Conservation (phyloP, 495 filamentous ascomycete species). For the Aspergillus incahuasiensis region DNA sequence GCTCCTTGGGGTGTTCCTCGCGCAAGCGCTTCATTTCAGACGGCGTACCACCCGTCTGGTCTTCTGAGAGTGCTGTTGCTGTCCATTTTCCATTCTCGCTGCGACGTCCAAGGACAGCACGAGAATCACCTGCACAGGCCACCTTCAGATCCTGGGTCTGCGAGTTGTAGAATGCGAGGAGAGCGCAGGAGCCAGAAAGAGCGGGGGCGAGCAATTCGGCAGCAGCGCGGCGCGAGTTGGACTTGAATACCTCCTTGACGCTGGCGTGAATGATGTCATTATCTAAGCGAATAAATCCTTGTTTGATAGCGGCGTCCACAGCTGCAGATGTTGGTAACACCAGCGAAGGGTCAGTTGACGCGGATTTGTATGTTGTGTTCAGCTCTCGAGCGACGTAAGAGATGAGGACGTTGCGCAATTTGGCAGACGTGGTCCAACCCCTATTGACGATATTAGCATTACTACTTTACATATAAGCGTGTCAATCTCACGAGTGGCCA, state of each 20-base stretch:
- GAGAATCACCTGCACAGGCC: slow-evolving; percentile 90
- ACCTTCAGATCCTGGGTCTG: slow-evolving; percentile 77
- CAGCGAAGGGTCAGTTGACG: slow-evolving; percentile 55
- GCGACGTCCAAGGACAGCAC: slow-evolving; percentile 84
- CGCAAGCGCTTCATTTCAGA: slow-evolving; percentile 78
- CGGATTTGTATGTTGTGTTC: slow-evolving; percentile 83
- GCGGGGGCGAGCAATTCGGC: slow-evolving; percentile 91
- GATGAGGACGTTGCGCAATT: slow-evolving; percentile 86
- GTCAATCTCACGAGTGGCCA: slow-evolving; percentile 71
- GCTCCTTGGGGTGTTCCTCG: slow-evolving; percentile 81
- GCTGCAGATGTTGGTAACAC: slow-evolving; percentile 64
- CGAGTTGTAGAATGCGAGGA: slow-evolving; percentile 94
- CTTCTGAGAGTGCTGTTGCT: slow-evolving; percentile 80
- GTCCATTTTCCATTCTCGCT: slow-evolving; percentile 82
- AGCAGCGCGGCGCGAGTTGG: slow-evolving; percentile 78
- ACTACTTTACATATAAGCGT: not conserved
- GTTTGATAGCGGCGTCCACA: slow-evolving; percentile 88
- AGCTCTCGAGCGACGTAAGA: slow-evolving; percentile 89
- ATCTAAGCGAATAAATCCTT: slow-evolving; percentile 82
- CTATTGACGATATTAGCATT: slow-evolving; percentile 38
- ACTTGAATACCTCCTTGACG: slow-evolving; percentile 79
- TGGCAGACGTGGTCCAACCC: slow-evolving; percentile 97
- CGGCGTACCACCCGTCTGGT: slow-evolving; percentile 84
- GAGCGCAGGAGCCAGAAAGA: slow-evolving; percentile 89
- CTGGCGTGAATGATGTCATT: slow-evolving; percentile 89